phyloP scores from a whole-genome alignment of 352 stramenopile genomes.

The Globisporangium recalcitrans region DNA sequence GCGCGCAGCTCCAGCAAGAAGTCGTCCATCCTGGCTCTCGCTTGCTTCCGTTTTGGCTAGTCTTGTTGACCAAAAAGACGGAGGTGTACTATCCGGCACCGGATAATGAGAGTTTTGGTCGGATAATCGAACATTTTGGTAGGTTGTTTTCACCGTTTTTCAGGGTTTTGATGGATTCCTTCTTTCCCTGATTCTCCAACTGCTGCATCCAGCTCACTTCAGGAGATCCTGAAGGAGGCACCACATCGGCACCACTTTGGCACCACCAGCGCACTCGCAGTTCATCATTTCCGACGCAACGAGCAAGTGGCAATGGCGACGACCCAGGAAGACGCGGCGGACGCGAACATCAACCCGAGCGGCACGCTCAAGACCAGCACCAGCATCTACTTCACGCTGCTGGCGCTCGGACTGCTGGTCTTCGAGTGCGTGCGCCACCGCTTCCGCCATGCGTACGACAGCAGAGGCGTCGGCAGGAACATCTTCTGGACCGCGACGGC shows the following conservation, averaged over 20 bases:
- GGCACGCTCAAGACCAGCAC: slow-evolving; percentile 60
- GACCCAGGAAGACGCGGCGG: slow-evolving; percentile 41
- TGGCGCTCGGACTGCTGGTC: slow-evolving; percentile 40
- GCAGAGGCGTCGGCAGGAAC: slow-evolving; percentile 28
- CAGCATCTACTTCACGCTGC: slow-evolving; percentile 58
- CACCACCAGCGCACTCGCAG: background rate
- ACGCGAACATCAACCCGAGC: slow-evolving; percentile 61
- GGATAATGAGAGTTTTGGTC: no score
- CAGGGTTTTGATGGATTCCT: slow-evolving; percentile 7
- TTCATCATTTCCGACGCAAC: background rate
- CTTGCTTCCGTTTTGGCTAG: background rate
- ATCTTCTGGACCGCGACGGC: slow-evolving; percentile 23
- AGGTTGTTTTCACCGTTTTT: no score
- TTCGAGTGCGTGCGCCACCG: slow-evolving; percentile 56
- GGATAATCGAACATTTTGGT: no score
- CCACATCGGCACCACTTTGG: no score
- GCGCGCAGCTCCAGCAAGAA: slow-evolving; percentile 71
- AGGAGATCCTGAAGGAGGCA: background rate
- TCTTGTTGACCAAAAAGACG: background rate
- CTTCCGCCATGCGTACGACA: slow-evolving; percentile 56
- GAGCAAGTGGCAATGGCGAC: slow-evolving; percentile 19
- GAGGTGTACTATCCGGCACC: no score
- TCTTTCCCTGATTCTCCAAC: background rate
- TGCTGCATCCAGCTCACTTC: slow-evolving; percentile 1
- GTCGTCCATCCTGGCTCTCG: slow-evolving; percentile 44